Evolutionary conservation across 805 yeast species (phyloP).

Genomic region (Sungouiella blattae): DNA sequence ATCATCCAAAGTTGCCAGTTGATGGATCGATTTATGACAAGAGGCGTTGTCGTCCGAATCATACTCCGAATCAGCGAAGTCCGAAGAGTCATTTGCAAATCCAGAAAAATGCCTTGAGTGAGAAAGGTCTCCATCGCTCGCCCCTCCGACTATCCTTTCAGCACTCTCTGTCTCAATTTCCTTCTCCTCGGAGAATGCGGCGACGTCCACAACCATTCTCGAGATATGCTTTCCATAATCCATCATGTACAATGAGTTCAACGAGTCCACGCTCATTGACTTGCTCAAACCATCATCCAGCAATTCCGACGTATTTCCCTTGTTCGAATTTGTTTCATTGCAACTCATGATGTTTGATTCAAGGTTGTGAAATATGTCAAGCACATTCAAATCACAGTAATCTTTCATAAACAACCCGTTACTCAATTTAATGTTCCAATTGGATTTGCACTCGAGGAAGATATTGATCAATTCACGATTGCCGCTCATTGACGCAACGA

Average conservation of each 20-base stretch:
- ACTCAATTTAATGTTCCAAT: constrained; percentile 46
- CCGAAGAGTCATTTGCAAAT: constrained; percentile 17
- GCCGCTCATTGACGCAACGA: constrained; percentile 78
- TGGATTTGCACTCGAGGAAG: constrained; percentile 63
- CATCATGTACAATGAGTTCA: constrained; percentile 37
- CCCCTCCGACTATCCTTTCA: constrained; percentile 9
- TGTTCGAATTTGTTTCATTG: constrained; percentile 6
- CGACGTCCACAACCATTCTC: constrained; percentile 31
- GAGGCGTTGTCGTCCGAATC: constrained; percentile 31
- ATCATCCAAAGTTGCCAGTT: no score
- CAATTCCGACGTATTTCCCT: constrained; percentile 9
- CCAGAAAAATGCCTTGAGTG: not conserved
- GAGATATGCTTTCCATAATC: constrained; percentile 39
- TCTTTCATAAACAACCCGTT: constrained; percentile 45
- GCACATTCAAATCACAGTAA: constrained; percentile 43
- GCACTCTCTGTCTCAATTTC: constrained; percentile 4
- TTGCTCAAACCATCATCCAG: constrained; percentile 23
- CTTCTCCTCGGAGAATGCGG: constrained; percentile 1
- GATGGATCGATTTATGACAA: no score
- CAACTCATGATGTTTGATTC: constrained; percentile 12
- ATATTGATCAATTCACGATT: constrained; percentile 61
- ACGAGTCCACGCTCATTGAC: constrained; percentile 35
- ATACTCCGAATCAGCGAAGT: constrained; percentile 32
- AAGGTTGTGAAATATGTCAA: constrained; percentile 35
- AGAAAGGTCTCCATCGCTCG: not conserved